Evolutionary conservation across 495 filamentous ascomycete genomes (phyloP), one percentile per base, ranked within the genome.

Genomic region (Apiosordaria backusii): DNA sequence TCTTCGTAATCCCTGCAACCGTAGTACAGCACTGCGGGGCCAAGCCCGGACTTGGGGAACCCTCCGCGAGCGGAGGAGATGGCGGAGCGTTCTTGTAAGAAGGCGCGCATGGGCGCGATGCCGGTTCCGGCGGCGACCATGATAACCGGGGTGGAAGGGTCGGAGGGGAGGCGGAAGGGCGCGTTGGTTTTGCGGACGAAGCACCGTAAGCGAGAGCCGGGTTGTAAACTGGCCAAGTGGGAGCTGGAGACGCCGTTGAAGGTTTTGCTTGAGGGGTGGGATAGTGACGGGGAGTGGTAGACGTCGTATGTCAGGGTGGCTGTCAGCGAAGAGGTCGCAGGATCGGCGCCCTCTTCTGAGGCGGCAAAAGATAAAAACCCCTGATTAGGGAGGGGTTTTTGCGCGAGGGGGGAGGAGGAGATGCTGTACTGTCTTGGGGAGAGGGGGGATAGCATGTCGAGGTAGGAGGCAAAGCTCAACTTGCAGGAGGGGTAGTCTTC

Each of bases 21-120:
- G 26, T 85, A 87, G 85, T 58, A 90, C 70, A 65, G 85, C 54
- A 45, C 81, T 78, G 61, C 78, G 71, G 68, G 69, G 7, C 72
- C 74, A 0, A 62, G 82, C 79, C 4, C 82, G 0, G 52, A 54
- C 23, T 24, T 10, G 5, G 53, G 60, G n/a, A 29, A 62, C 0
- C 54, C 67, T n/a, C 50, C 50, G 67, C 63, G 79, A 70, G 55
- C 79, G 66, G 13, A 81, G 78, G 10, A 79, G 78, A 66, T 79
- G 75, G 77, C 78, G 0, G 81, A 82, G 6, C 88, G 84, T 62
- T 90, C 85, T 74, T 88, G 82, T 15, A 89, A 68, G 69, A 90
- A 90, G 13, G 85, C 86, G 4, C 85, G 83, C 79, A 90, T 86
- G 1, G 87, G 87, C 1, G 87, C 86, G 24, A 90, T 76, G 0